phyloP scores from a whole-genome alignment of 345 rosid genomes.

The Lenwebbia sp. region DNA sequence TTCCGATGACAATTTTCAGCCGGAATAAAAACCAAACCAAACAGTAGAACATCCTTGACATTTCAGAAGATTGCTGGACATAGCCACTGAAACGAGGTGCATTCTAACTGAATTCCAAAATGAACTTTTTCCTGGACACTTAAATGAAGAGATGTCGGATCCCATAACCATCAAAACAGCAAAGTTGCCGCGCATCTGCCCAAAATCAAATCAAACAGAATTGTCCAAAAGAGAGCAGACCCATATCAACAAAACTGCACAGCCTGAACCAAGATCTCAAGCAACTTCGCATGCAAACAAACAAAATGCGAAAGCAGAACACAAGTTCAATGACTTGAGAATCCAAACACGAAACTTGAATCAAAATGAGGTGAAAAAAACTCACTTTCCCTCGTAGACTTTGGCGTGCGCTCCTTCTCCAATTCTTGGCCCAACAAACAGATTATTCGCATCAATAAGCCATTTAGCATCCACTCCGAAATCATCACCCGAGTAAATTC shows the following conservation, averaged over 20 bases:
- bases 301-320: neutral
- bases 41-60: neutral
- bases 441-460: conserved; percentile 86
- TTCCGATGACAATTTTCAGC: neutral
- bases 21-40: neutral
- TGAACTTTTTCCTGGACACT: neutral
- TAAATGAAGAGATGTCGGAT: neutral
- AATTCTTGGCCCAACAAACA: conserved; percentile 90
- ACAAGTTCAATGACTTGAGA: neutral
- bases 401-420: conserved; percentile 99
- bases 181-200: neutral
- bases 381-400: conserved; percentile 98
- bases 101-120: neutral
- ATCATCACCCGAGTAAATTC: conserved; percentile 34
- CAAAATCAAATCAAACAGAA: neutral
- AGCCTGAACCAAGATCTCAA: neutral
- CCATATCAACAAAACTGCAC: neutral
- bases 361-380: neutral
- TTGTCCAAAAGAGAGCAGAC: neutral
- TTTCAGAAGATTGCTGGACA: neutral
- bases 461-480: conserved; percentile 58
- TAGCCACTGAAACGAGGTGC: neutral
- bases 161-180: neutral
- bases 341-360: neutral
- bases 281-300: neutral